Conservation (phyloP, 2,329 filamentous ascomycete species). For the Claviceps monticola region DNA sequence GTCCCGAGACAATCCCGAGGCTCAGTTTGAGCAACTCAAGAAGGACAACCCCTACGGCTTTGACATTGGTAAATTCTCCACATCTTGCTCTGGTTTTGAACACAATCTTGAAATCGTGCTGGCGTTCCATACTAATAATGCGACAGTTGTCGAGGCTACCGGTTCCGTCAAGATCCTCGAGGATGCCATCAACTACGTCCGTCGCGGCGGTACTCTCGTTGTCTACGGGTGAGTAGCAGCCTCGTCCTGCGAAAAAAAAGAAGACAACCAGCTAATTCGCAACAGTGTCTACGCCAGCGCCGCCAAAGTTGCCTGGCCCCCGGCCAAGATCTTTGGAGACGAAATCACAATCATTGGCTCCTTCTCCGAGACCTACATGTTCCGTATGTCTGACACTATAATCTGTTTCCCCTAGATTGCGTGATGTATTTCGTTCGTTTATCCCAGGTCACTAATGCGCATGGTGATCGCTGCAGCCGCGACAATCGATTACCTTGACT, state of each 20-base stretch:
- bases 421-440: neutral
- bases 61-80: conserved; percentile 37
- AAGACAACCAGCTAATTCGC: conserved; percentile 2
- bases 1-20: conserved; percentile 37
- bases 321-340: conserved; percentile 54
- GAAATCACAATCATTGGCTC: conserved; percentile 62
- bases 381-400: conserved; percentile 32
- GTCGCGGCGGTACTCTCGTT: conserved; percentile 56
- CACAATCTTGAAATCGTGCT: too few relatives aligned
- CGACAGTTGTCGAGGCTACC: conserved; percentile 49
- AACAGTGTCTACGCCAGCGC: conserved; percentile 46
- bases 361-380: conserved; percentile 63
- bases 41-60: conserved; percentile 57
- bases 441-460: neutral
- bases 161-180: conserved; percentile 56
- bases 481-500: conserved; percentile 39
- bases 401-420: too few relatives aligned
- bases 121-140: conserved; percentile 7
- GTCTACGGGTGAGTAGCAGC: conserved; percentile 38
- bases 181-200: conserved; percentile 56
- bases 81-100: too few relatives aligned
- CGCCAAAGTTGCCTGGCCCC: conserved; percentile 52
- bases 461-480: conserved; percentile 16
- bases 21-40: conserved; percentile 49
- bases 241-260: neutral